Evolutionary conservation across 495 filamentous ascomycete genomes (phyloP), one percentile per base, ranked within the genome.

Genomic region (Daldinia decipiens): DNA sequence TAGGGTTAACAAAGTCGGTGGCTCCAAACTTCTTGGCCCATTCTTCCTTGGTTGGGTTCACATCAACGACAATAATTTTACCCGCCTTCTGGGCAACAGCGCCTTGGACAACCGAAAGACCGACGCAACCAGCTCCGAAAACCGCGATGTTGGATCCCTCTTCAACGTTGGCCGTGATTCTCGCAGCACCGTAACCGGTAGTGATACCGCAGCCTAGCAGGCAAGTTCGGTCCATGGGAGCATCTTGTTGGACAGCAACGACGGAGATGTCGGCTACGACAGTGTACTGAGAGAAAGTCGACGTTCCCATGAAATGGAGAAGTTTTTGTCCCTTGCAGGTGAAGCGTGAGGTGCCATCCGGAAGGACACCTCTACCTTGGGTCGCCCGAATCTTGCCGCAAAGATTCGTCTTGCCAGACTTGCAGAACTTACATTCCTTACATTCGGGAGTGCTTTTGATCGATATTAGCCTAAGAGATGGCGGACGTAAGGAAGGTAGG

Each of bases 301-400:
- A 97, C 57, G 93, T 97, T 75, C 95, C 95, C 95, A 99, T 99
- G 85, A 98, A 99, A 85, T 99, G 95, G 34, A 99, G 89, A 56
- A 99, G 87, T 72, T 94, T 90, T 82, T 97, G 89, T 75, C 95
- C 95, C 77, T 93, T 94, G 83, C 92, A 94, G 77, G 87, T 91
- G 89, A 99, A 98, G 56, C 95, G 92, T 50, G 92, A 92, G 72
- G 96, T 98, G 59, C 95, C 96, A 79, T 99, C 95, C 43, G 95
- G 95, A 94, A 99, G 97, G 59, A 98, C 92, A 79, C 95, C 95
- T 77, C 86, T 89, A 71, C 95, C 95, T 82, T 99, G 95, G 12
- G 95, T 99, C 31, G 93, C 92, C 72, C 95, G 92, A 82, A 99
- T 99, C 87, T 98, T 98, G 79, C 96, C 95, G 84, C 95, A 99